These are phyloP conservation scores for Trichoderma atroviride DNA, from an alignment of 2,329 filamentous ascomycete genomes.

Conservation along the genomic window DNA sequence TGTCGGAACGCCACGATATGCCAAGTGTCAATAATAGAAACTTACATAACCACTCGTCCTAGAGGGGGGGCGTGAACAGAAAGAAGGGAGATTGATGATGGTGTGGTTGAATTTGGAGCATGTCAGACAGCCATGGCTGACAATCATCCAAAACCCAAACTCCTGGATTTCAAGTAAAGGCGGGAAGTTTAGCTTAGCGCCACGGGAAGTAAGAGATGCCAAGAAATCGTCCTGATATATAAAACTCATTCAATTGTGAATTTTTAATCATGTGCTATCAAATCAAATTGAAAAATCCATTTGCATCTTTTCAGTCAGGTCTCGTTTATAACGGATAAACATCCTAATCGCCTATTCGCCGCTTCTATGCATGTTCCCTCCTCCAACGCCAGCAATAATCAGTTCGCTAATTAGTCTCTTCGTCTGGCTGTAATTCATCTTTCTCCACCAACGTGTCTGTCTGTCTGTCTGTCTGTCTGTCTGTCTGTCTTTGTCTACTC, in stretches of 20 bases:
- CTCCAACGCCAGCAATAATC: slow-evolving; percentile 5
- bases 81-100: neutral
- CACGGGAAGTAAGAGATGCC: neutral
- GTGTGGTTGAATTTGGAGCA: neutral
- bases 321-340: slow-evolving; percentile 1
- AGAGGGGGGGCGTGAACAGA: neutral
- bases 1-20: neutral
- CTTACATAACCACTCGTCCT: neutral
- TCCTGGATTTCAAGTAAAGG: neutral
- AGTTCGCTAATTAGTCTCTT: slow-evolving; percentile 10
- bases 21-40: neutral
- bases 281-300: neutral
- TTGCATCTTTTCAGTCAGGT: slow-evolving; percentile 12
- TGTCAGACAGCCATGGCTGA: neutral
- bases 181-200: neutral
- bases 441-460: neutral
- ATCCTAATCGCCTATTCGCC: neutral
- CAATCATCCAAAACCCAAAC: neutral
- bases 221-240: neutral
- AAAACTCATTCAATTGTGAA: neutral
- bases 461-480: neutral
- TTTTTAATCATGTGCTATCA: neutral
- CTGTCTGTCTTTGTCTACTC: neutral
- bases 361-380: slow-evolving; percentile 10
- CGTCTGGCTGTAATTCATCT: neutral